Percentiles rank a stretch among this genome's conserved stretches.
Conservation (phyloP, 371 early-diverging fungal genomes). For the Actinomucor elegans region DNA sequence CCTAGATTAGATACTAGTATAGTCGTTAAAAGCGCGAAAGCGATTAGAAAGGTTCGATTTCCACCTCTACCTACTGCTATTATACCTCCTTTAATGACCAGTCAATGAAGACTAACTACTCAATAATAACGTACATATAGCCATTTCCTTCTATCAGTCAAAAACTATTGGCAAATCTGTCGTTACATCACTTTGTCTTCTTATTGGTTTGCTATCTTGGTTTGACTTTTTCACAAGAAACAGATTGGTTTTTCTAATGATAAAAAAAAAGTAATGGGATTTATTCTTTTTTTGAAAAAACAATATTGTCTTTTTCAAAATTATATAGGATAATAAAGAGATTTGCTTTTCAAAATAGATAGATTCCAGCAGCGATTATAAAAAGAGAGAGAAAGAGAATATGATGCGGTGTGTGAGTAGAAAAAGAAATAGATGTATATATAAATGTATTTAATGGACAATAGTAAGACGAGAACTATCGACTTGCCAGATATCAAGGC, state of each 20-base stretch:
- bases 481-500: constrained; percentile 76
- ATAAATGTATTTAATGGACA: constrained; percentile 47
- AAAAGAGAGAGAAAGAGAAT: too few relatives aligned
- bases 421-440: too few relatives aligned
- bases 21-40: constrained; percentile 8
- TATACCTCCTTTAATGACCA: constrained; percentile 3
- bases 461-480: constrained; percentile 64
- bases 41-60: constrained; percentile 18
- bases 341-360: too few relatives aligned
- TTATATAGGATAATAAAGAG: too few relatives aligned
- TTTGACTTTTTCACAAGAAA: too few relatives aligned
- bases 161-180: not conserved
- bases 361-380: too few relatives aligned
- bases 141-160: not conserved
- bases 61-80: not conserved
- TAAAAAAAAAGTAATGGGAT: too few relatives aligned
- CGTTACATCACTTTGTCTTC: not conserved
- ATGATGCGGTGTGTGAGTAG: too few relatives aligned
- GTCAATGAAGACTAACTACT: not conserved
- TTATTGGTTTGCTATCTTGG: not conserved
- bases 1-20: constrained; percentile 7
- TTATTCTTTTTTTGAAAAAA: too few relatives aligned
- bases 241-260: too few relatives aligned
- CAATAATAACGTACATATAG: not conserved
- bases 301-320: too few relatives aligned